Evolutionary conservation across 164 flowering plant genomes (phyloP).

Genomic region (Pachysandra terminalis): DNA sequence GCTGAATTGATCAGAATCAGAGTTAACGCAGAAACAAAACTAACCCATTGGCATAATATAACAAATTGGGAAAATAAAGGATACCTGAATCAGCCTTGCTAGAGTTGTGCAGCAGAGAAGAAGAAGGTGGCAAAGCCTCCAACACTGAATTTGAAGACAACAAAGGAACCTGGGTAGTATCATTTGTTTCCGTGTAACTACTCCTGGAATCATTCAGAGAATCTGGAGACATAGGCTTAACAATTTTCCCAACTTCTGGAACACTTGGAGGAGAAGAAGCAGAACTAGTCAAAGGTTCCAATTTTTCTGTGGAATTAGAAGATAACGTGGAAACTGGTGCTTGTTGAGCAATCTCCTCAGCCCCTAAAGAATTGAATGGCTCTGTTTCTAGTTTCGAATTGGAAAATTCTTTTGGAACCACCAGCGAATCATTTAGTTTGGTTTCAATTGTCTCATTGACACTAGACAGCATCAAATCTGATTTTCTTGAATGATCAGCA

Average conservation of each 20-base stretch:
- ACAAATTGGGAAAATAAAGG: background rate
- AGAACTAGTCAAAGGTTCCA: background rate
- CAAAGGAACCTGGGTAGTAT: background rate
- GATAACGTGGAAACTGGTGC: background rate
- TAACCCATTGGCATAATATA: background rate
- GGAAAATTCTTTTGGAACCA: background rate
- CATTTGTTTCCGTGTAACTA: background rate
- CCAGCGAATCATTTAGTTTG: background rate
- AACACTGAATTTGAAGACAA: conserved; percentile 1
- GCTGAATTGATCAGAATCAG: background rate
- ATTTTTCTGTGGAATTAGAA: no score
- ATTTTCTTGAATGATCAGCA: conserved; percentile 17
- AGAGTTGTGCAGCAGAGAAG: background rate
- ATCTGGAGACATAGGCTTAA: background rate
- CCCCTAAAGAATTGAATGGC: background rate
- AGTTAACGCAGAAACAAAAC: no score
- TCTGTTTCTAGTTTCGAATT: background rate
- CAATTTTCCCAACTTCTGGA: background rate
- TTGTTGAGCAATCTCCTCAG: background rate
- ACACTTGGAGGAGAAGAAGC: background rate
- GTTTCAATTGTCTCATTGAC: background rate
- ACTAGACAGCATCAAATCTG: conserved; percentile 5
- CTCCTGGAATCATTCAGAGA: background rate
- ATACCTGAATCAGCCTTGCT: conserved; percentile 18
- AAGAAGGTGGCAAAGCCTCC: background rate